Evolutionary conservation across 345 rosid species (phyloP).

Genomic region (Euphorbia pulcherrima): DNA sequence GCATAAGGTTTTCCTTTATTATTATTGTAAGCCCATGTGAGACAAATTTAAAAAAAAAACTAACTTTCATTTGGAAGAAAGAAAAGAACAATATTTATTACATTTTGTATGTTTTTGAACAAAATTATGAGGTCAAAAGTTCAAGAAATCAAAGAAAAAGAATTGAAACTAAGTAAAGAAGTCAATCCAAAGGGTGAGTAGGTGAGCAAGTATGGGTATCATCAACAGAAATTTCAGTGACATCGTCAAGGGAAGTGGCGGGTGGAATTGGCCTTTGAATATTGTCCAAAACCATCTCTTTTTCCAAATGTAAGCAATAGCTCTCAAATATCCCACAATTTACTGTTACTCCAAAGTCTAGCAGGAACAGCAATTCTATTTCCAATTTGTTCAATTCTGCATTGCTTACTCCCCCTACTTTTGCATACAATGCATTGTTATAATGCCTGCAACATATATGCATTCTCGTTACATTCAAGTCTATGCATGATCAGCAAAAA

Average conservation of each 20-base stretch:
- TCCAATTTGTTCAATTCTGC: conserved; percentile 75
- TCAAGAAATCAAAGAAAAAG: not conserved
- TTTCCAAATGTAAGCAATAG: conserved; percentile 75
- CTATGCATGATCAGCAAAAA: too few species aligned
- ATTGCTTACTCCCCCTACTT: conserved; percentile 86
- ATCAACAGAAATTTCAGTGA: conserved; percentile 24
- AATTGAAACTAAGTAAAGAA: not conserved
- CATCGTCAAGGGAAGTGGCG: conserved; percentile 17
- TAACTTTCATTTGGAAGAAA: not conserved
- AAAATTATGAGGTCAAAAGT: too few species aligned
- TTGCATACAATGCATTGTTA: conserved; percentile 73
- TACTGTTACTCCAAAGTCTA: conserved; percentile 61
- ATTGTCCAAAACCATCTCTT: conserved; percentile 38
- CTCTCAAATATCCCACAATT: conserved; percentile 58
- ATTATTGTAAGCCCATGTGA: too few species aligned
- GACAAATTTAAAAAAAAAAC: not conserved
- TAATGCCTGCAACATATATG: conserved; percentile 59
- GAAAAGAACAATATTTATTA: too few species aligned
- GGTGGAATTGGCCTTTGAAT: conserved; percentile 18
- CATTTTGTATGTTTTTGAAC: too few species aligned
- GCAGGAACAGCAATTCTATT: conserved; percentile 67
- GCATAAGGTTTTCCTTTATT: too few species aligned
- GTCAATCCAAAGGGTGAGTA: conserved; percentile 17
- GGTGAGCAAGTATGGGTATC: conserved; percentile 22
- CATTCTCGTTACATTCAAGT: too few species aligned